phyloP scores from a whole-genome alignment of 1,139 yeast genomes.

The Saccharomyces hybrid region DNA sequence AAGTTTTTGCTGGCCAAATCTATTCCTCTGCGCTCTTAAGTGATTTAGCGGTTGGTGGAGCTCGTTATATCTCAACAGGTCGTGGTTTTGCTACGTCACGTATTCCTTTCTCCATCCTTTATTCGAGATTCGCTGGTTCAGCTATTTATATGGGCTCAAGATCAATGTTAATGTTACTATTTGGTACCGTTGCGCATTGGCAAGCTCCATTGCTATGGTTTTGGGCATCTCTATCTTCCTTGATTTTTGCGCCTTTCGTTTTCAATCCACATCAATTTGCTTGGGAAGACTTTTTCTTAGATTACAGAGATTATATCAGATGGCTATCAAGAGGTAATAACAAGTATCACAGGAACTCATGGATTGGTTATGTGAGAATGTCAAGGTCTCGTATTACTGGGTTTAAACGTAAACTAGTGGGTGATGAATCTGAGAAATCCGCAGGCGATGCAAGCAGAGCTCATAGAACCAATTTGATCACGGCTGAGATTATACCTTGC shows the following conservation, averaged over 20 bases:
- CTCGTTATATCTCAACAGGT: conserved; percentile 97
- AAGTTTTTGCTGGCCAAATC: conserved; percentile 96
- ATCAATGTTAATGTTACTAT: conserved; percentile 76
- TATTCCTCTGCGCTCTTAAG: conserved; percentile 85
- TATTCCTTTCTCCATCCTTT: conserved; percentile 91
- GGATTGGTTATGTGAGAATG: conserved; percentile 96
- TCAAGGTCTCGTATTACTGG: conserved; percentile 97
- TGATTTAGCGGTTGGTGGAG: conserved; percentile 97
- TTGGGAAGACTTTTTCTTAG: conserved; percentile 97
- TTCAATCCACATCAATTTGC: conserved; percentile 99
- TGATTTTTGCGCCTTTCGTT: conserved; percentile 87
- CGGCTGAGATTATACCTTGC: conserved; percentile 85
- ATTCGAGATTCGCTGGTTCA: conserved; percentile 94
- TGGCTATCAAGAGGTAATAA: conserved; percentile 99
- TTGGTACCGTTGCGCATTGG: conserved; percentile 92
- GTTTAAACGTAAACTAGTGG: conserved; percentile 84
- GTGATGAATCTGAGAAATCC: conserved; percentile 84
- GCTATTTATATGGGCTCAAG: conserved; percentile 96
- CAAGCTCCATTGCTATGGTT: conserved; percentile 96
- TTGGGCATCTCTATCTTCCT: conserved; percentile 90
- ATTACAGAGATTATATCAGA: conserved; percentile 95
- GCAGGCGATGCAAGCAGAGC: conserved; percentile 95
- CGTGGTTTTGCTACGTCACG: conserved; percentile 99
- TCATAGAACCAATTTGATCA: conserved; percentile 75
- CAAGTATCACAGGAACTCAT: conserved; percentile 97